Conservation (phyloP, 2,329 filamentous ascomycete genomes). For the Ploettnerulaceae sp. region DNA sequence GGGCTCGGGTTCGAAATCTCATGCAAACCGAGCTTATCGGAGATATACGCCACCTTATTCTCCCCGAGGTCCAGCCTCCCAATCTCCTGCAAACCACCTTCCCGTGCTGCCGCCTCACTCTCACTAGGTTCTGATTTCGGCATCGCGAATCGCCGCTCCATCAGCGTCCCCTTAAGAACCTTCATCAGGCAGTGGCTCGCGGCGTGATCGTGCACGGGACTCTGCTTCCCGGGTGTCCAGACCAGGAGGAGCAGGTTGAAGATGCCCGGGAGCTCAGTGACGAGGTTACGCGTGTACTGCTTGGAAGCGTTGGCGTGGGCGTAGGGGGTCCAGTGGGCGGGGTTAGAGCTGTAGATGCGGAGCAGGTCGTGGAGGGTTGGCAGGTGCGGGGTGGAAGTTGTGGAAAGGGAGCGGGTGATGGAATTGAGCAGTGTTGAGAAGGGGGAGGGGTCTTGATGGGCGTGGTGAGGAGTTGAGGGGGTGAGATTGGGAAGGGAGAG, state of each 20-base stretch:
- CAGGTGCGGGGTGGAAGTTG: constrained; percentile 15
- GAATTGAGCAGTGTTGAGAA: constrained; percentile 22
- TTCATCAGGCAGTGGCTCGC: constrained; percentile 94
- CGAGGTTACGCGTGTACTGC: constrained; percentile 81
- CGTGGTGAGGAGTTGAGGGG: not conserved
- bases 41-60: constrained; percentile 85
- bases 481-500: not conserved
- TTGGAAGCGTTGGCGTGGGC: constrained; percentile 63
- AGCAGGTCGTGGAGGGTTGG: constrained; percentile 21
- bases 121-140: constrained; percentile 26
- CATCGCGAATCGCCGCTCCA: constrained; percentile 65
- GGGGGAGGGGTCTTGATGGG: constrained; percentile 8
- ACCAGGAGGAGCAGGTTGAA: constrained; percentile 69
- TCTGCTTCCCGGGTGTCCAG: constrained; percentile 80
- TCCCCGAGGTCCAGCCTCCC: constrained; percentile 47
- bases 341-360: constrained; percentile 22
- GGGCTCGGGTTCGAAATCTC: constrained; percentile 70
- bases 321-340: constrained; percentile 63
- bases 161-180: constrained; percentile 71
- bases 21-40: constrained; percentile 79
- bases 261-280: constrained; percentile 77
- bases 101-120: not conserved
- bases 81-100: constrained; percentile 42
- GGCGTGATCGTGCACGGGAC: constrained; percentile 82
- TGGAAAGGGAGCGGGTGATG: constrained; percentile 17